Conservation (phyloP, 371 early-diverging fungal genomes). For the Lichtheimia ornata region DNA sequence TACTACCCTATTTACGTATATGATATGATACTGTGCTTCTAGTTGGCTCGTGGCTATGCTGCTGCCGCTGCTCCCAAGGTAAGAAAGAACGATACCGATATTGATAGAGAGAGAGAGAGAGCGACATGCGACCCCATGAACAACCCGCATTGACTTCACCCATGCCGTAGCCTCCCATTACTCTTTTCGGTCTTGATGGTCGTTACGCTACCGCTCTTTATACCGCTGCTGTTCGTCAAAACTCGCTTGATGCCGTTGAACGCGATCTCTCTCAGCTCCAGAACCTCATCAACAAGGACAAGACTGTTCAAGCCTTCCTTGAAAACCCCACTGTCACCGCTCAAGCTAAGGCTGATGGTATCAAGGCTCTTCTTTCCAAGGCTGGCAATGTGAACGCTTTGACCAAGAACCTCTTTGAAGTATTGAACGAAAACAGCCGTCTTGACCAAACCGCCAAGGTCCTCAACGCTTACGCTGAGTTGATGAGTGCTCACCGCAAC, state of each 20-base stretch:
- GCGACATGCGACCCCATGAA: neutral
- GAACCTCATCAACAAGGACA: constrained; percentile 71
- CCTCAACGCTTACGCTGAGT: constrained; percentile 73
- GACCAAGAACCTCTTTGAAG: constrained; percentile 89
- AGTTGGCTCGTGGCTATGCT: constrained; percentile 64
- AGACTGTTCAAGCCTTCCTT: constrained; percentile 71
- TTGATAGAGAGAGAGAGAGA: neutral
- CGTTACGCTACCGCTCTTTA: constrained; percentile 97
- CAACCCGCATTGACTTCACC: neutral
- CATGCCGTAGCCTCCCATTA: constrained; percentile 72
- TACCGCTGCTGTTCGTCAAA: constrained; percentile 89
- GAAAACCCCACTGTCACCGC: constrained; percentile 88
- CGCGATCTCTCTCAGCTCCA: constrained; percentile 77
- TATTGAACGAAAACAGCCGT: constrained; percentile 94
- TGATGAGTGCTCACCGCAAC: constrained; percentile 93
- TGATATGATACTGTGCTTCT: constrained; percentile 5
- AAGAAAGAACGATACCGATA: constrained; percentile 5
- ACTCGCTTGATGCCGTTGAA: constrained; percentile 84
- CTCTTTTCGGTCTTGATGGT: constrained; percentile 93
- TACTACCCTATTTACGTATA: neutral
- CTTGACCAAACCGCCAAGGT: constrained; percentile 84
- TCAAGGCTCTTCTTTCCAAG: constrained; percentile 61
- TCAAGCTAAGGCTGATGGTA: constrained; percentile 74
- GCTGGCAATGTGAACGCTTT: constrained; percentile 74
- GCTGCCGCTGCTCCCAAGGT: constrained; percentile 56